Conservation (phyloP, 805 yeast species). For the Yamadazyma ubonensis region DNA sequence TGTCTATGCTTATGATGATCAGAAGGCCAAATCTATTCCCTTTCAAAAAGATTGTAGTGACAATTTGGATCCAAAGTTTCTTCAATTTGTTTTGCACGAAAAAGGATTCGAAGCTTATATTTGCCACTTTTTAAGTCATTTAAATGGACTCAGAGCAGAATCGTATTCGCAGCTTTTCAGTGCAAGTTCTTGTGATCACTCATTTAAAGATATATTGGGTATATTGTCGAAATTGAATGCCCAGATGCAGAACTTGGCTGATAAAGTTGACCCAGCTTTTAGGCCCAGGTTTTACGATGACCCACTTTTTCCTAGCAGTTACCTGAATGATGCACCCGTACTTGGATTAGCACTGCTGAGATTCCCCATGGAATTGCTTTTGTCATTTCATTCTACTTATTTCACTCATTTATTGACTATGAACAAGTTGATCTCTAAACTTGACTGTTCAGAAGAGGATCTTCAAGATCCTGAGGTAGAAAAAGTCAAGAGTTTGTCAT, state of each 20-base stretch:
- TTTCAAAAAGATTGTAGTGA: background rate
- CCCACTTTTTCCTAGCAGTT: conserved; percentile 22
- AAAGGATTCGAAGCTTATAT: conserved; percentile 13
- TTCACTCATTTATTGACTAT: conserved; percentile 38
- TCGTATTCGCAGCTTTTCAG: conserved; percentile 32
- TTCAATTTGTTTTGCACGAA: conserved; percentile 6
- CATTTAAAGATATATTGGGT: conserved; percentile 20
- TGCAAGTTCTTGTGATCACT: conserved; percentile 24
- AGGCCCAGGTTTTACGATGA: conserved; percentile 36
- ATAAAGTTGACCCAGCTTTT: conserved; percentile 16
- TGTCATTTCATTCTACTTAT: conserved; percentile 29
- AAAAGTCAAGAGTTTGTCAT: conserved; percentile 21
- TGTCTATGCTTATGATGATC: background rate
- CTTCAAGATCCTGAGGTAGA: conserved; percentile 15
- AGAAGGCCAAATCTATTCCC: background rate
- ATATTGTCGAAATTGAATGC: conserved; percentile 27
- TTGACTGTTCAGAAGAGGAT: conserved; percentile 7
- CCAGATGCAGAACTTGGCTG: conserved; percentile 27
- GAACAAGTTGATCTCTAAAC: conserved; percentile 26
- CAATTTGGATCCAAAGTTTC: conserved; percentile 12
- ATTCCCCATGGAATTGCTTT: conserved; percentile 15
- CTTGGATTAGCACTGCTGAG: background rate
- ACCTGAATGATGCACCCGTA: background rate
- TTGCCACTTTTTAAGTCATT: conserved; percentile 11
- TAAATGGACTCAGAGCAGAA: conserved; percentile 29